A percentile compares a stretch with the other conserved stretches of the same genome.
These are phyloP conservation scores for Hondaea fermentalgiana DNA, from an alignment of 108 stramenopile species.

Conservation along the genomic window DNA sequence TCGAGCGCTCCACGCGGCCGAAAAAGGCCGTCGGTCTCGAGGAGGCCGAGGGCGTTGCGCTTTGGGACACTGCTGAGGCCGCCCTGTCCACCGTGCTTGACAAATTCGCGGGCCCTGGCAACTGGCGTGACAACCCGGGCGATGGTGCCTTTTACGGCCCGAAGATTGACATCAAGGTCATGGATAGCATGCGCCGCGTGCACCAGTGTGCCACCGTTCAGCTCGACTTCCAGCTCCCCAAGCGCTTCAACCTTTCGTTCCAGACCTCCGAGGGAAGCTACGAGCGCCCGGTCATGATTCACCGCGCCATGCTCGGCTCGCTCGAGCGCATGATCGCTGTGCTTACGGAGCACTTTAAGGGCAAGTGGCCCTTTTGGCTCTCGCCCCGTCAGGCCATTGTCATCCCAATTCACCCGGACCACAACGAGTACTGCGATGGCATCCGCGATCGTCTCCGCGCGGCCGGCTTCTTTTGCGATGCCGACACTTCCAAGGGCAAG, in stretches of 20 bases:
- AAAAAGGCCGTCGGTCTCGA: slow-evolving; percentile 92
- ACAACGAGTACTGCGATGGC: slow-evolving; percentile 40
- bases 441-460: slow-evolving; percentile 72
- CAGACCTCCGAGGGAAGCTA: not conserved
- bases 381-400: slow-evolving; percentile 94
- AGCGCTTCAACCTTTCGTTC: slow-evolving; percentile 81
- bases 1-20: slow-evolving; percentile 93
- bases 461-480: slow-evolving; percentile 85
- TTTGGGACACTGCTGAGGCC: slow-evolving; percentile 88
- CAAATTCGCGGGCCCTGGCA: slow-evolving; percentile 78
- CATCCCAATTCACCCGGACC: slow-evolving; percentile 82
- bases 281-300: slow-evolving; percentile 92
- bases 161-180: slow-evolving; percentile 99
- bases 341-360: slow-evolving; percentile 94
- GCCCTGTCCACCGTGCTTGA: slow-evolving; percentile 83
- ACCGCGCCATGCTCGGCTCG: slow-evolving; percentile 96
- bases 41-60: slow-evolving; percentile 35
- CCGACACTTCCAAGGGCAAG: slow-evolving; percentile 67
- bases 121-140: slow-evolving; percentile 91
- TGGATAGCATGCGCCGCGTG: slow-evolving; percentile 96
- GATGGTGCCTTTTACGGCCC: slow-evolving; percentile 99
- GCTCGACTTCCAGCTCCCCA: slow-evolving; percentile 98
- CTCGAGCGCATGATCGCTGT: slow-evolving; percentile 99
- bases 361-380: slow-evolving; percentile 99
- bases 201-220: slow-evolving; percentile 99